Evolutionary conservation across 2,329 filamentous ascomycete species (phyloP).

Genomic region (Pyricularia grisea): DNA sequence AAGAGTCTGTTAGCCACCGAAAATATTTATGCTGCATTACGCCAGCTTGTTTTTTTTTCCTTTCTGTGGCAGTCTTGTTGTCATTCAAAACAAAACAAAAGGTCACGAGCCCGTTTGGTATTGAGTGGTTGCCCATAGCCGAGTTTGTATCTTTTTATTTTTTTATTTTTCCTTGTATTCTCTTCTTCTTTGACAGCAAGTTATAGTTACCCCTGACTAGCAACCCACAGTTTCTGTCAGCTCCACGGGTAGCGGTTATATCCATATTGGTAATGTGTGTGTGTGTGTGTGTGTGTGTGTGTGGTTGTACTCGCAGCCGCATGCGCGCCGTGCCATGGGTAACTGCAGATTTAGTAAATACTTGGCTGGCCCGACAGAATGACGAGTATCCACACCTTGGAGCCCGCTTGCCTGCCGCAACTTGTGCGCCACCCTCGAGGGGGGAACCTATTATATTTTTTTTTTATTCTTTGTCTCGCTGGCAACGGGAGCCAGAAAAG

Average conservation of each 20-base stretch:
- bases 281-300: too few species aligned
- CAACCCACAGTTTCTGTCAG: neutral
- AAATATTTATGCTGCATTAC: too few species aligned
- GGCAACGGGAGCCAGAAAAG: neutral
- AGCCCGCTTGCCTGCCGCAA: neutral
- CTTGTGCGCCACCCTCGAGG: neutral
- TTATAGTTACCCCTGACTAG: neutral
- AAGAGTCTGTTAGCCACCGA: too few species aligned
- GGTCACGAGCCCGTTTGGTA: too few species aligned
- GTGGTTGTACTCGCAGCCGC: neutral
- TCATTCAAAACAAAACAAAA: too few species aligned
- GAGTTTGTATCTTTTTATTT: neutral
- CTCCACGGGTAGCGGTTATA: neutral
- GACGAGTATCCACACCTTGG: neutral
- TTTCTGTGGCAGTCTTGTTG: too few species aligned
- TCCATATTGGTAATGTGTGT: neutral
- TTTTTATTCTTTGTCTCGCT: neutral
- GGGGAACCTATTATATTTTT: too few species aligned
- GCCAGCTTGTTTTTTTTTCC: too few species aligned
- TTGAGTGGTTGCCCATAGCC: too few species aligned
- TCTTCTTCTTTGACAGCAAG: constrained; percentile 8
- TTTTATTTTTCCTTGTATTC: constrained; percentile 11
- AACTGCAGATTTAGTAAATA: neutral
- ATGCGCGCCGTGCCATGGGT: neutral
- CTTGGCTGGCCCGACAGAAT: neutral